Base-by-base conservation (phyloP, 768 basidiomycete genomes). In the Xerocomellus intermedius region DNA sequence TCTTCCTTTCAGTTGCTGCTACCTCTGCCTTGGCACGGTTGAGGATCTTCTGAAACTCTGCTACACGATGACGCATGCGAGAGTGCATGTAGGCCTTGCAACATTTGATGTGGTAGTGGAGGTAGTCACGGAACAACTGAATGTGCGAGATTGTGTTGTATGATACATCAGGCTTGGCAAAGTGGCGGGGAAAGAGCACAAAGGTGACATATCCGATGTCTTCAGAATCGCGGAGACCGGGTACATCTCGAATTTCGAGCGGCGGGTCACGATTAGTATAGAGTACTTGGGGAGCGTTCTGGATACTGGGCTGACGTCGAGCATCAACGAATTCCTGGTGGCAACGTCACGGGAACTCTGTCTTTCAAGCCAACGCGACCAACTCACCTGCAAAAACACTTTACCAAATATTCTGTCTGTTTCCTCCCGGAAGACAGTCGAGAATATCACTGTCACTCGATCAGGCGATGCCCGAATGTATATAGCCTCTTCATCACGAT, bases 41-140 rank as follows among this genome's bases (percentile, higher is more conserved):
- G 66, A 99, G 74, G 48, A 99, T 86, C 73, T 94, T 94, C 74
- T 93, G 90, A 79, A 99, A 98, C 73, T 97, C 93, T 1, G 89
- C 83, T 13, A 97, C 97, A 10, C 97, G 85, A 63, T 88, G 81
- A 56, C 97, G 81, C 94, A 98, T 95, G 42, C 97, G 81, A 3
- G 93, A 95, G 74, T 98, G 96, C 93, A 99, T 96, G 75, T 99
- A 98, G 0, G 96, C 97, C 73, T 98, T 98, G 49, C 89, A 94
- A 69, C 94, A 95, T 66, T 96, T 98, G 81, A 99, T 97, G 69
- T 98, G 96, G 73, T 98, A 98, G 74, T 99, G 97, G n/a, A 99
- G 79, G 68, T 98, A 98, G 72, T 98, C 94, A 52, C 97, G 84
- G 88, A 99, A 98, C 24, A 96, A 78, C 69, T 98, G 93, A 65